Evolutionary conservation across 805 yeast genomes (phyloP).

Genomic region (Yarrowia sp.): DNA sequence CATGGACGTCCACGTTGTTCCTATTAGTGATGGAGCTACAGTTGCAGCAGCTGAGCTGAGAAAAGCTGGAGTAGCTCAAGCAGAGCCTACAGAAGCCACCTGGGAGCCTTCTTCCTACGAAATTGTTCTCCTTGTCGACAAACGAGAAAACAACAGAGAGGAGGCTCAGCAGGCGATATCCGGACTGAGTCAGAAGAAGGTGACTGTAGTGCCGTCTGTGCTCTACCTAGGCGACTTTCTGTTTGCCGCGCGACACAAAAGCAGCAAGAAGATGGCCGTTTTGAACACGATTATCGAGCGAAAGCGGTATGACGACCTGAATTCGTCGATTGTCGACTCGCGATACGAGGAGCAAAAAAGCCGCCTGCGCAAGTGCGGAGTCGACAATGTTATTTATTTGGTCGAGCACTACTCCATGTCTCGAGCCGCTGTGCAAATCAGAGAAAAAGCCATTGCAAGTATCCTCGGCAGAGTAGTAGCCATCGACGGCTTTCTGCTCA

Average conservation of each 20-base stretch:
- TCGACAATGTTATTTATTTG: conserved; percentile 66
- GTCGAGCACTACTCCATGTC: conserved; percentile 83
- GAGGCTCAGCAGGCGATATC: background rate
- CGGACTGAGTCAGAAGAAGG: background rate
- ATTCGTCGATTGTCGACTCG: conserved; percentile 79
- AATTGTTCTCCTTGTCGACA: background rate
- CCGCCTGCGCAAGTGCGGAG: conserved; percentile 66
- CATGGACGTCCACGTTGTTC: background rate
- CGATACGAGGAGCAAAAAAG: conserved; percentile 83
- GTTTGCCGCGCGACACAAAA: conserved; percentile 77
- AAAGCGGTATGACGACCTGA: conserved; percentile 83
- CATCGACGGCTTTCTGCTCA: conserved; percentile 62
- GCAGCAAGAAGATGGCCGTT: conserved; percentile 59
- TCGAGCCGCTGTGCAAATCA: conserved; percentile 50
- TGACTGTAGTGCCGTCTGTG: background rate
- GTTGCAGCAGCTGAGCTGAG: background rate
- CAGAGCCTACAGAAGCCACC: background rate
- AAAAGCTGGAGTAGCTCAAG: background rate
- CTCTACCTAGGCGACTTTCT: conserved; percentile 81
- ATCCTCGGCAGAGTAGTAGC: conserved; percentile 4
- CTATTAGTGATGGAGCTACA: background rate
- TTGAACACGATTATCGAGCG: conserved; percentile 86
- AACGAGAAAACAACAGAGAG: conserved; percentile 1
- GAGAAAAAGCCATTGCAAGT: background rate
- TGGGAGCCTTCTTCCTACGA: conserved; percentile 1